phyloP scores from a whole-genome alignment of 2,329 filamentous ascomycete genomes.

The Diaporthe capsici region DNA sequence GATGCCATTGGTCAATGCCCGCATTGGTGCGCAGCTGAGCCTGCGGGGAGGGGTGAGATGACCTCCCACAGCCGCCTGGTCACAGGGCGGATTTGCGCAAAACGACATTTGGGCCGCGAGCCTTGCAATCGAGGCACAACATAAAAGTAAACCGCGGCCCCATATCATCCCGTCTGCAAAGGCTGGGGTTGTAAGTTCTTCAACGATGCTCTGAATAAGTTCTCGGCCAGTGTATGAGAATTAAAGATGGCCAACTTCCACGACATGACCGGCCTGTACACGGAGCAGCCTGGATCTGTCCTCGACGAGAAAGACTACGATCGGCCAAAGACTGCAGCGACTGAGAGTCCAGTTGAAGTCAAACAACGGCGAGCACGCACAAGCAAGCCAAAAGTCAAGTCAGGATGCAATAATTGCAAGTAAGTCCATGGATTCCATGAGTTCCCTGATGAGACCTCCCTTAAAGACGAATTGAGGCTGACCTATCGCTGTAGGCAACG shows the following conservation, averaged over 20 bases:
- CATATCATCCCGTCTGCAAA: neutral
- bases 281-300: neutral
- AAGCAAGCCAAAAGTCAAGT: conserved; percentile 74
- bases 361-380: conserved; percentile 61
- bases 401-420: conserved; percentile 78
- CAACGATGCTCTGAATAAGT: neutral
- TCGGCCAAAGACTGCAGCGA: neutral
- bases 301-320: neutral
- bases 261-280: neutral
- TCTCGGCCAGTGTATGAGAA: neutral
- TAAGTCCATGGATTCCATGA: conserved; percentile 55
- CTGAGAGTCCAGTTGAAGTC: conserved; percentile 38
- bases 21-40: conserved; percentile 32
- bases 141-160: conserved; percentile 22
- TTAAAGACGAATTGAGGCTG: neutral
- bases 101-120: conserved; percentile 28
- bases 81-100: conserved; percentile 40
- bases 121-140: neutral
- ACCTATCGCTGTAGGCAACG: conserved; percentile 59
- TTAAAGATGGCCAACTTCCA: neutral
- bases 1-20: conserved; percentile 12
- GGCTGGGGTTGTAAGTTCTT: neutral
- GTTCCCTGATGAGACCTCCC: neutral
- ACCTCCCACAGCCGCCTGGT: conserved; percentile 18
- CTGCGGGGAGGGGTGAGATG: conserved; percentile 35